A percentile compares a stretch with the other conserved stretches of the same genome.
These are phyloP conservation scores for Kockovaella imperatae DNA, from an alignment of 768 basidiomycete genomes.

Conservation along the genomic window DNA sequence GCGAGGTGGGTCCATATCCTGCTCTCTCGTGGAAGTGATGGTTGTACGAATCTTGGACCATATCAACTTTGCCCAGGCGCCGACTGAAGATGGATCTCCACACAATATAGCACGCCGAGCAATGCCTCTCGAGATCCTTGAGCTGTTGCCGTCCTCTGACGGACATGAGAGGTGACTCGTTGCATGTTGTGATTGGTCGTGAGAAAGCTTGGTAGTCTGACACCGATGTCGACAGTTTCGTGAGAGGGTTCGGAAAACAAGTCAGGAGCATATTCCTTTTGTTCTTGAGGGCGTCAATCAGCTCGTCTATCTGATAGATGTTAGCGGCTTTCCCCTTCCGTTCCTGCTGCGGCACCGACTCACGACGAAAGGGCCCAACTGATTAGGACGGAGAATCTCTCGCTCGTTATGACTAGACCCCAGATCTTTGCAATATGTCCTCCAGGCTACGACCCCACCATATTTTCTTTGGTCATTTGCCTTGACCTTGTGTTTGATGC, in stretches of 20 bases:
- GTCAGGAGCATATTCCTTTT: conserved; percentile 8
- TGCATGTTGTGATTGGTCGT: too few relatives aligned
- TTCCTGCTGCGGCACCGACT: not conserved
- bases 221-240: not conserved
- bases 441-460: conserved; percentile 20
- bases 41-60: not conserved
- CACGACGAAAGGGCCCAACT: conserved; percentile 22
- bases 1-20: not conserved
- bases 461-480: conserved; percentile 9
- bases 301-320: conserved; percentile 20
- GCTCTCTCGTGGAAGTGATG: not conserved
- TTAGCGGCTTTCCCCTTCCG: not conserved
- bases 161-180: too few relatives aligned
- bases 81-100: conserved; percentile 1
- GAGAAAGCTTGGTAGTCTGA: not conserved
- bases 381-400: conserved; percentile 1
- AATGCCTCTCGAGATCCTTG: not conserved
- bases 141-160: not conserved
- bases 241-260: conserved; percentile 1
- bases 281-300: conserved; percentile 6
- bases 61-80: not conserved
- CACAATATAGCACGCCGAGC: conserved; percentile 6
- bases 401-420: not conserved
- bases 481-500: conserved; percentile 11
- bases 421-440: conserved; percentile 16